Evolutionary conservation across 805 yeast genomes (phyloP).

Genomic region (Kodamaea laetipori): DNA sequence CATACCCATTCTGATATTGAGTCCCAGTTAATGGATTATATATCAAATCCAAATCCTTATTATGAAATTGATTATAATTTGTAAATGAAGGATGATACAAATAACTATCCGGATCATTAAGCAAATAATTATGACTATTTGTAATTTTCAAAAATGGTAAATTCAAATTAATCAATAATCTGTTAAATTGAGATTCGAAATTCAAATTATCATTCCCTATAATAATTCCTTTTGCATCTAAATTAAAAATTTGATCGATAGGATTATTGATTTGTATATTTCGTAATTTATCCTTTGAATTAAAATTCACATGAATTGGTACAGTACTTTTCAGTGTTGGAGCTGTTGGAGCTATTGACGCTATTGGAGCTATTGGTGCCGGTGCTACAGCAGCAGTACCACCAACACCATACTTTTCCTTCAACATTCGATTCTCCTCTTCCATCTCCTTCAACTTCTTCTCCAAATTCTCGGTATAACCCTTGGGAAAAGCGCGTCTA

Average conservation of each 20-base stretch:
- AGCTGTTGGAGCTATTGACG: conserved; percentile 10
- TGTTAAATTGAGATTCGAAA: conserved; percentile 49
- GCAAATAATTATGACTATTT: conserved; percentile 43
- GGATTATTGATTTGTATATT: conserved; percentile 41
- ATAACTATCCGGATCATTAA: conserved; percentile 45
- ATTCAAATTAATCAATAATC: conserved; percentile 43
- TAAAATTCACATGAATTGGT: conserved; percentile 5
- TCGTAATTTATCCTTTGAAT: conserved; percentile 2
- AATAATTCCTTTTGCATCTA: conserved; percentile 44
- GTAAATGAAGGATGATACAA: conserved; percentile 43
- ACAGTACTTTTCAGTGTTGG: not conserved
- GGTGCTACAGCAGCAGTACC: conserved; percentile 9
- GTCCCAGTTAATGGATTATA: conserved; percentile 42
- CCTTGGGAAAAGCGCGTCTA: conserved; percentile 77
- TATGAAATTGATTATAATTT: conserved; percentile 37
- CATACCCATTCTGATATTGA: conserved; percentile 3
- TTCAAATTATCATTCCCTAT: conserved; percentile 49
- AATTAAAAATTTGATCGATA: conserved; percentile 47
- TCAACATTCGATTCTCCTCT: conserved; percentile 49
- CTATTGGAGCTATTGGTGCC: conserved; percentile 7
- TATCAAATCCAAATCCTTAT: conserved; percentile 39
- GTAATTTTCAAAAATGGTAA: conserved; percentile 47
- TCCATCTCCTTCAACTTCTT: conserved; percentile 61
- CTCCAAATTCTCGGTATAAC: conserved; percentile 77
- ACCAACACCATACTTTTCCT: conserved; percentile 25